These are phyloP conservation scores for Turritis glabra DNA, from an alignment of 345 rosid species.

Conservation along the genomic window DNA sequence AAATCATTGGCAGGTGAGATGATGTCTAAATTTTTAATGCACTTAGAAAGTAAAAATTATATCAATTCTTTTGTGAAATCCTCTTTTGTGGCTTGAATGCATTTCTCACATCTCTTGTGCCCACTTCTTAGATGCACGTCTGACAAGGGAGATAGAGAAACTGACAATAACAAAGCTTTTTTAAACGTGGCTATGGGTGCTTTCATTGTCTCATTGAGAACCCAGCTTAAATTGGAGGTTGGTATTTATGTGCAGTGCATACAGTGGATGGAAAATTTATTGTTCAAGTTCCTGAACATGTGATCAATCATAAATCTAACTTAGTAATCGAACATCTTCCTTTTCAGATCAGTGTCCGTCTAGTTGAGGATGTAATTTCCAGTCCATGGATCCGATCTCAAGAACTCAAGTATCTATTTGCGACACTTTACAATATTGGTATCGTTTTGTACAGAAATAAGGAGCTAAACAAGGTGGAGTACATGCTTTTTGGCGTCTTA, in stretches of 20 bases:
- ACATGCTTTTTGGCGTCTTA: constrained; percentile 3
- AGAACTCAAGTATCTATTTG: constrained; percentile 61
- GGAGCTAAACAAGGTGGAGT: constrained; percentile 67
- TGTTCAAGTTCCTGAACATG: constrained; percentile 27
- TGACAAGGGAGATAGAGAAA: constrained; percentile 48
- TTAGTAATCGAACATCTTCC: constrained; percentile 37
- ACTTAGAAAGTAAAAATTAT: not conserved
- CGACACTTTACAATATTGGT: constrained; percentile 67
- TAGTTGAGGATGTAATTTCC: constrained; percentile 53
- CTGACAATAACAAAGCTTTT: constrained; percentile 53
- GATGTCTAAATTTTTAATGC: constrained; percentile 12
- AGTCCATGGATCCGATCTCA: constrained; percentile 66
- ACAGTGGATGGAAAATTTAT: constrained; percentile 9
- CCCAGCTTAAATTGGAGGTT: constrained; percentile 62
- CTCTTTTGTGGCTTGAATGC: constrained; percentile 21
- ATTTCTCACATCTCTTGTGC: constrained; percentile 23
- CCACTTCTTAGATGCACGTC: constrained; percentile 44
- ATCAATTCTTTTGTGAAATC: constrained; percentile 13
- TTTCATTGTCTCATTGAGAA: constrained; percentile 62
- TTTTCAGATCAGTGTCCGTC: constrained; percentile 55
- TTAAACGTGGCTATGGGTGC: constrained; percentile 64
- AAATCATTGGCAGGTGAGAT: constrained; percentile 16
- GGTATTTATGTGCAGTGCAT: constrained; percentile 16
- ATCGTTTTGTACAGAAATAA: constrained; percentile 64
- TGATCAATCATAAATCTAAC: constrained; percentile 13